Conservation (phyloP, 2,329 filamentous ascomycete species). For the Trichoderma sp. region DNA sequence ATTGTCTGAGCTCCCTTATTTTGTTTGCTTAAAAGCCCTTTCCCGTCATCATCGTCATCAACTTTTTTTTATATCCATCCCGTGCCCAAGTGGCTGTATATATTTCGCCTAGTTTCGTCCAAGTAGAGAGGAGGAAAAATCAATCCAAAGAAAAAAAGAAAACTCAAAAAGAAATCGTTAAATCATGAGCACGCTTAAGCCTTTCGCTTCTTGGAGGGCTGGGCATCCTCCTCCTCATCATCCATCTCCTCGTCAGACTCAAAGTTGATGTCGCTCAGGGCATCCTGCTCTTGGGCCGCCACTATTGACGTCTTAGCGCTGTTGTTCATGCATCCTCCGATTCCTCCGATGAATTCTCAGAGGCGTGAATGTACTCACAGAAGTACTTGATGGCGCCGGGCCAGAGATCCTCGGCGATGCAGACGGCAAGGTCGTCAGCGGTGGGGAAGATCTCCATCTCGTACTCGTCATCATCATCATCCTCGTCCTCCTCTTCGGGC, state of each 20-base stretch:
- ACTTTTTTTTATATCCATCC: conserved; percentile 2
- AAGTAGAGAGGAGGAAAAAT: neutral
- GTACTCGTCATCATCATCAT: conserved; percentile 64
- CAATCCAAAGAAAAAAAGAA: neutral
- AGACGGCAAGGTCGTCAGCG: conserved; percentile 77
- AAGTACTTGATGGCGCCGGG: conserved; percentile 88
- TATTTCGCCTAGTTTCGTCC: neutral
- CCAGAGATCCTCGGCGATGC: conserved; percentile 84
- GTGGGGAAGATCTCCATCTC: conserved; percentile 83
- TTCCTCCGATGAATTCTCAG: conserved; percentile 9
- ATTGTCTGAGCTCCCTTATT: neutral
- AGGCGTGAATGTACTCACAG: conserved; percentile 56
- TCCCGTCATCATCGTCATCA: neutral
- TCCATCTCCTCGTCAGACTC: conserved; percentile 61
- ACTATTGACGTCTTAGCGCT: conserved; percentile 25
- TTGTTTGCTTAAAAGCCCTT: neutral
- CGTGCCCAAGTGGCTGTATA: neutral
- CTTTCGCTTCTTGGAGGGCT: conserved; percentile 45
- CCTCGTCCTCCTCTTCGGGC: conserved; percentile 46
- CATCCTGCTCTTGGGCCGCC: conserved; percentile 64
- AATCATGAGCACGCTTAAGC: conserved; percentile 28
- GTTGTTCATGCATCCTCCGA: neutral
- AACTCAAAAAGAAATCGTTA: conserved; percentile 4
- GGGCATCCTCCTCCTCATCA: conserved; percentile 40
- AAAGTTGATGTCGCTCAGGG: conserved; percentile 67